These are phyloP conservation scores for Acorus gramineus DNA, from an alignment of 106 monocot genomes.

Conservation along the genomic window DNA sequence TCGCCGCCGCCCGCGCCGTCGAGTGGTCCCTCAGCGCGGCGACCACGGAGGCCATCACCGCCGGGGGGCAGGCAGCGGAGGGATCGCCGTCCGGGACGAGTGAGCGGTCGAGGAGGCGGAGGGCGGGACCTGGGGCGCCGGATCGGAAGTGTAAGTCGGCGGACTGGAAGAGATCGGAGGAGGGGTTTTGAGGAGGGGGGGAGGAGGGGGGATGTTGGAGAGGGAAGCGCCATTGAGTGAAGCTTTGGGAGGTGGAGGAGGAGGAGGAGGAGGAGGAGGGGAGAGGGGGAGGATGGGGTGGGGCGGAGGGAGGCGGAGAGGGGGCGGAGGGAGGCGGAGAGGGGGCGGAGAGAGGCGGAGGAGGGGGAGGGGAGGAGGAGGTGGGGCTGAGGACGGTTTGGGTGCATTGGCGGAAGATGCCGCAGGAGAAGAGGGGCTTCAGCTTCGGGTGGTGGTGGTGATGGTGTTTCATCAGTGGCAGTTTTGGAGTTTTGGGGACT, in stretches of 20 bases:
- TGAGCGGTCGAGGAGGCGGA: conserved; percentile 47
- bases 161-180: conserved; percentile 24
- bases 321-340: background rate
- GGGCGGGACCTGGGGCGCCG: conserved; percentile 34
- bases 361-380: conserved; percentile 11
- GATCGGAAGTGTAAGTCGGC: conserved; percentile 51
- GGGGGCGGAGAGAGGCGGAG: background rate
- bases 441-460: conserved; percentile 42
- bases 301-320: background rate
- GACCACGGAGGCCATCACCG: conserved; percentile 51
- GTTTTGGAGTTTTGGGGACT: too few species aligned
- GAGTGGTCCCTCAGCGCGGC: conserved; percentile 34
- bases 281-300: conserved; percentile 1
- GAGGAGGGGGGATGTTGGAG: conserved; percentile 33
- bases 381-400: conserved; percentile 62
- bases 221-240: conserved; percentile 95
- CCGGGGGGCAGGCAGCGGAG: conserved; percentile 19
- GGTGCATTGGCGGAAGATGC: conserved; percentile 86
- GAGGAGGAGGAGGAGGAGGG: conserved; percentile 86
- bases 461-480: background rate
- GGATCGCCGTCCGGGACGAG: conserved; percentile 17
- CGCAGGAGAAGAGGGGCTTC: conserved; percentile 92
- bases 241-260: conserved; percentile 85
- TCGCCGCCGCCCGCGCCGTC: conserved; percentile 58
- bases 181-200: background rate